Base-by-base conservation (phyloP, 495 filamentous ascomycete species). In the Ascodesmis nigricans region DNA sequence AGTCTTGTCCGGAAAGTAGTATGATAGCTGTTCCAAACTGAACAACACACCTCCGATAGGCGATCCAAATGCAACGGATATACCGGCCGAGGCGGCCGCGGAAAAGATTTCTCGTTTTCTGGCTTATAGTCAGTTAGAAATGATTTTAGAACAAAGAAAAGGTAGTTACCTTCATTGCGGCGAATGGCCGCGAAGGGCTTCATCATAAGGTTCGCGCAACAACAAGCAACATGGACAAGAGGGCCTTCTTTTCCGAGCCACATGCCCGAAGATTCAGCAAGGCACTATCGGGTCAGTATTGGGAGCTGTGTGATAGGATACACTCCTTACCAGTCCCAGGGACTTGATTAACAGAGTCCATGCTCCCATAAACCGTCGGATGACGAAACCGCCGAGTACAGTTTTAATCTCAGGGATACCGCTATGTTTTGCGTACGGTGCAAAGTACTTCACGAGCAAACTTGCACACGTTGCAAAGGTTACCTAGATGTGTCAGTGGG, bases 181-280 rank as follows among this genome's bases (percentile, higher is more conserved):
- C 78, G 78, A 19, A 97, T 69, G 44, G 65, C 75, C 3, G 69
- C 62, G 40, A 91, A 93, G 29, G 80, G 57, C 52, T 87, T 91
- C 71, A 91, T 91, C 38, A 95, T 78, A 4, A 95, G 59, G 52
- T 90, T 95, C 18, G 90, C 84, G 51, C 81, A 93, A 52, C 87
- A 97, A 54, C 87, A 97, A 35, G 90, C 84, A 25, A 97, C 90
- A 55, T 97, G 87, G 0, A 97, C 90, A 21, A 97, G 60, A 5
- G 87, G 87, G 3, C 87, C 87, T 63, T 97, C 87, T 52, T 97
- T 97, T 13, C 87, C 87, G n/a, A 97, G 56, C 87, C 87, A 97
- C 57, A 97, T 66, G 9, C 87, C 90, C 13, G 87, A 95, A 42
- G 81, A 80, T 42, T 93, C 90, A 17, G 87, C 73, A 26, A 97